Percentiles rank a stretch among this genome's conserved stretches.
Conservation (phyloP, 1,139 yeast genomes). For the Saccharomycopsis hybrid region DNA sequence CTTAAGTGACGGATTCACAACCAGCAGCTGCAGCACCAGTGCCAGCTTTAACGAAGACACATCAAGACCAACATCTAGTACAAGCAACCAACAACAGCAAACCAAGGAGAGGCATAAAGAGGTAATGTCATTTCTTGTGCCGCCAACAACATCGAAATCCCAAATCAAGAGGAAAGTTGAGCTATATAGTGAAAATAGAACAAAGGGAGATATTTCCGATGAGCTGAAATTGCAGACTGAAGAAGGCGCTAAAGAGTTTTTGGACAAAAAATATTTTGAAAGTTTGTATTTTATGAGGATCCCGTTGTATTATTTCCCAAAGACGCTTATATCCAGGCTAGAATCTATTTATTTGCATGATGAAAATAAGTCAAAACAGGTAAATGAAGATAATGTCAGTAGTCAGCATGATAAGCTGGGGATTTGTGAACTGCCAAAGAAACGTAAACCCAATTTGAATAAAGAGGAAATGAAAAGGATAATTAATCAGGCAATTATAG, state of each 20-base stretch:
- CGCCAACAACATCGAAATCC: constrained; percentile 1
- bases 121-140: neutral
- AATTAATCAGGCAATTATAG: neutral
- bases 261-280: constrained; percentile 12
- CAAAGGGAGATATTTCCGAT: neutral
- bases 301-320: constrained; percentile 19
- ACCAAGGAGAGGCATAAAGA: too few relatives aligned
- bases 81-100: too few relatives aligned
- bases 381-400: neutral
- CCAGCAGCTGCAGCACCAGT: too few relatives aligned
- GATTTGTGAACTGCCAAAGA: neutral
- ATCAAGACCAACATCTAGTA: too few relatives aligned
- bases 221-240: neutral
- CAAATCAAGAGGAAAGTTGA: constrained; percentile 1
- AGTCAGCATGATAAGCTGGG: neutral
- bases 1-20: too few relatives aligned
- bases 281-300: constrained; percentile 10
- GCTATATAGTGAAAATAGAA: neutral
- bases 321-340: constrained; percentile 14
- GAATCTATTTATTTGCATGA: constrained; percentile 13
- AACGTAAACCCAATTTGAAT: neutral
- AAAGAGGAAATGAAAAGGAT: constrained; percentile 3
- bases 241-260: constrained; percentile 4
- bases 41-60: too few relatives aligned
- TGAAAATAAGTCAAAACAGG: neutral